Base-by-base conservation (phyloP, 768 basidiomycete genomes). In the Amanita pseudoporphyria region DNA sequence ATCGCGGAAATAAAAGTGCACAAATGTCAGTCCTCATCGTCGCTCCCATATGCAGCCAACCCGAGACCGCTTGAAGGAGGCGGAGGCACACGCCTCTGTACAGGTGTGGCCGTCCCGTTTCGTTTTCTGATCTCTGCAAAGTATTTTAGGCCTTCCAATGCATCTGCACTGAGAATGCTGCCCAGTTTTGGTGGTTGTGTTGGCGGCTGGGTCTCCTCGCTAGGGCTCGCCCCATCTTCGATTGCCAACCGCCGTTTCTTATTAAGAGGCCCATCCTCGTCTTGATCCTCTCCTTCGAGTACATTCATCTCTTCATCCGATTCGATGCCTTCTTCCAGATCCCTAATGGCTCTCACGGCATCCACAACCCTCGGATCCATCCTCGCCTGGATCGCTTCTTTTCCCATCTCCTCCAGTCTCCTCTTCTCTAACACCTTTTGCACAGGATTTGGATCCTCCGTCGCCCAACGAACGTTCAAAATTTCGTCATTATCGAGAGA, bases 391-490 rank as follows among this genome's bases (percentile, higher is more conserved):
- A 99, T 94, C 3, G 88, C 93, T 52, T 88, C 82, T 55, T 86
- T 81, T 0, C 96, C 96, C 57, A 84, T 72, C 2, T 86, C 82
- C 61, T 92, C 87, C 24, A 99, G 63, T 10, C 93, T 73, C 7
- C 77, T 73, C 59, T 92, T 87, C 66, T 98, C 96, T 0, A 79
- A 77, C 6, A 86, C 81, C 58, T 93, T 94, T 54, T 86, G 82
- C 0, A 80, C 81, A 1, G 95, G 96, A 63, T 99, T 99, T 1
- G 96, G 96, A 63, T 99, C 96, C 62, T 96, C 95, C 0, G 95
- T 98, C 31, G 96, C 96, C 96, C 96, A 99, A 42, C 95, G 84
- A 46, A 98, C 93, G 65, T 99, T 99, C 53, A 98, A 76, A 53
- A 97, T 93, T 61, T 99, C 96, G 62, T 96, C 94, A 58, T 91